Percentiles rank a stretch among this genome's conserved stretches.
Conservation (phyloP, 345 rosid genomes). For the Salix brachista region DNA sequence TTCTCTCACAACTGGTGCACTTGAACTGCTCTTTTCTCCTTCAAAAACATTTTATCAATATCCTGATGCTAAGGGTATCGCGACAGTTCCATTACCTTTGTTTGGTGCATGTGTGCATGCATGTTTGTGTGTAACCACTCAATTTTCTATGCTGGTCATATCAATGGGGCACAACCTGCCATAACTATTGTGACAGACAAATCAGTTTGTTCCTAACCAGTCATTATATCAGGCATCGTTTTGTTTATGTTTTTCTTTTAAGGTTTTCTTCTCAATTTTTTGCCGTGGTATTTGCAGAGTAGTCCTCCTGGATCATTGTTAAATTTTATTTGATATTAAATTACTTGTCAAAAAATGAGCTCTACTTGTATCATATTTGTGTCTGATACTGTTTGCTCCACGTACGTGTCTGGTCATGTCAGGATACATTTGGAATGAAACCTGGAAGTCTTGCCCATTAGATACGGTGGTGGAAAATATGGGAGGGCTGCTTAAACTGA, state of each 20-base stretch:
- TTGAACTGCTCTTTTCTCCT: not conserved
- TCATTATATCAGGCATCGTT: not conserved
- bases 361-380: not conserved
- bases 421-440: not conserved
- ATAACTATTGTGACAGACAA: not conserved
- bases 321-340: not conserved
- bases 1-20: not conserved
- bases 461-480: not conserved
- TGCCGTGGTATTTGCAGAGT: not conserved
- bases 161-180: not conserved
- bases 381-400: not conserved
- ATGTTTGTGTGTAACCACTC: not conserved
- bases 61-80: not conserved
- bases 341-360: not conserved
- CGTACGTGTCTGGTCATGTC: not conserved
- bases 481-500: not conserved
- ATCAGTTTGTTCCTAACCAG: not conserved
- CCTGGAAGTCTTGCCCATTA: not conserved
- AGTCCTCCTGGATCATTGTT: not conserved
- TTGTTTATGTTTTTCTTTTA: not conserved
- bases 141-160: not conserved
- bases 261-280: not conserved
- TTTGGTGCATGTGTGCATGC: not conserved
- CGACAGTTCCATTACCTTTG: not conserved
- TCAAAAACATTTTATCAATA: not conserved